These are phyloP conservation scores for Lagenidium giganteum DNA, from an alignment of 352 stramenopile genomes.

Conservation along the genomic window DNA sequence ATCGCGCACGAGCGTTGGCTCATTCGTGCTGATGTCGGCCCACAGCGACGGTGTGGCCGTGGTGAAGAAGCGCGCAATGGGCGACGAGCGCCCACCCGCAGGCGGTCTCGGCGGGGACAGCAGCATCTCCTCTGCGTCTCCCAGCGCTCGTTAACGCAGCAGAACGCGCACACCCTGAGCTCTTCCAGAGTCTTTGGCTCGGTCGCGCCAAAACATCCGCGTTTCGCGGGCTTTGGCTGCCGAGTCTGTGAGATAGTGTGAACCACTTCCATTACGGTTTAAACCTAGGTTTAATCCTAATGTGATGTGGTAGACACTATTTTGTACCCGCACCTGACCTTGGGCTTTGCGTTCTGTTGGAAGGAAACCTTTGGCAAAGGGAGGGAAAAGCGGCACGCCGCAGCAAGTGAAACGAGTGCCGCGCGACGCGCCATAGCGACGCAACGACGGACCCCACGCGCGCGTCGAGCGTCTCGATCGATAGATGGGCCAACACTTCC, in stretches of 20 bases:
- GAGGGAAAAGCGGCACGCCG: no score
- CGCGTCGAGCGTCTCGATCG: no score
- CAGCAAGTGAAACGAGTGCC: no score
- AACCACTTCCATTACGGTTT: neutral
- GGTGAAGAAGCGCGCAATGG: constrained; percentile 18
- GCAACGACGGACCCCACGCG: neutral
- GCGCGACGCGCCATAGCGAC: no score
- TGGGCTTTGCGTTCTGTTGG: neutral
- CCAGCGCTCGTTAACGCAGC: no score
- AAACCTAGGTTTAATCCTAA: neutral
- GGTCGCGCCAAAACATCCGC: no score
- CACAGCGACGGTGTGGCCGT: constrained; percentile 21
- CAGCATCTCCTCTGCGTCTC: constrained; percentile 10
- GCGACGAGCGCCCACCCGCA: neutral
- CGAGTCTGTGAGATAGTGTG: constrained; percentile 3
- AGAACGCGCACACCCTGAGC: no score
- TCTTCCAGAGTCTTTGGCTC: no score
- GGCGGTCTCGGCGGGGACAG: constrained; percentile 6
- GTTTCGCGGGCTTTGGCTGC: no score
- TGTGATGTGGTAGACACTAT: constrained; percentile 5
- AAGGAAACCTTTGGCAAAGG: no score
- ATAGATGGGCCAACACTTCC: constrained; percentile 87
- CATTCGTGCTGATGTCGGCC: constrained; percentile 5
- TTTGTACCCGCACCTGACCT: neutral
- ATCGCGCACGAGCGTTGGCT: constrained; percentile 15